A percentile compares a stretch with the other conserved stretches of the same genome.
phyloP scores from a whole-genome alignment of 345 rosid genomes.

The Aurinia saxatilis region DNA sequence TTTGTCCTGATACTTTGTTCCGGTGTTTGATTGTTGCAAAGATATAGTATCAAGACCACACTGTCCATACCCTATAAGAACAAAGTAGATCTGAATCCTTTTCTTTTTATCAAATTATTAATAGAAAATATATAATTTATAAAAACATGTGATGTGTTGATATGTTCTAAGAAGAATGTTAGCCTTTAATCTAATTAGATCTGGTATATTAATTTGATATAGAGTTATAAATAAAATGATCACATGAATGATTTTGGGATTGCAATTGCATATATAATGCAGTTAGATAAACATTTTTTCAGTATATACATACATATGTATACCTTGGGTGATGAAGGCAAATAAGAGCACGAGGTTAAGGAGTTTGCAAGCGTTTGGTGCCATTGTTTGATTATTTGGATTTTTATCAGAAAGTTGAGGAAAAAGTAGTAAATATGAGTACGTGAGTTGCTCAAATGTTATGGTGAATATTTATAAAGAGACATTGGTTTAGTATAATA shows the following conservation, averaged over 20 bases:
- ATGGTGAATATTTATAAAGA: neutral
- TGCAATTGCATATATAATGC: too few species aligned
- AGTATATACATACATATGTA: too few species aligned
- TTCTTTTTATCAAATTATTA: too few species aligned
- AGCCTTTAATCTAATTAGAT: too few species aligned
- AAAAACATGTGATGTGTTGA: too few species aligned
- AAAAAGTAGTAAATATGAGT: neutral
- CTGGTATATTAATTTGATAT: too few species aligned
- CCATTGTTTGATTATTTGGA: slow-evolving; percentile 6
- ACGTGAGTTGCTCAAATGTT: neutral
- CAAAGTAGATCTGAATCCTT: neutral
- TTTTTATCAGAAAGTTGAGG: neutral
- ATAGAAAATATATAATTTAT: too few species aligned
- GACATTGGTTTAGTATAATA: neutral
- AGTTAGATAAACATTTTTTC: too few species aligned
- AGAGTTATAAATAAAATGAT: too few species aligned
- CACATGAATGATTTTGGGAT: too few species aligned
- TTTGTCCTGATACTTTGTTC: neutral
- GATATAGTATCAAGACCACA: neutral
- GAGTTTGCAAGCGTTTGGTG: slow-evolving; percentile 7
- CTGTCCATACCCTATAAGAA: neutral
- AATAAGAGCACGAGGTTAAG: neutral
- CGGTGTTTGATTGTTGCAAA: slow-evolving; percentile 2
- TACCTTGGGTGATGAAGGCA: slow-evolving; percentile 16
- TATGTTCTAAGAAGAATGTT: too few species aligned